Base-by-base conservation (phyloP, 2,329 filamentous ascomycete species). In the Fusarium haematococcum region DNA sequence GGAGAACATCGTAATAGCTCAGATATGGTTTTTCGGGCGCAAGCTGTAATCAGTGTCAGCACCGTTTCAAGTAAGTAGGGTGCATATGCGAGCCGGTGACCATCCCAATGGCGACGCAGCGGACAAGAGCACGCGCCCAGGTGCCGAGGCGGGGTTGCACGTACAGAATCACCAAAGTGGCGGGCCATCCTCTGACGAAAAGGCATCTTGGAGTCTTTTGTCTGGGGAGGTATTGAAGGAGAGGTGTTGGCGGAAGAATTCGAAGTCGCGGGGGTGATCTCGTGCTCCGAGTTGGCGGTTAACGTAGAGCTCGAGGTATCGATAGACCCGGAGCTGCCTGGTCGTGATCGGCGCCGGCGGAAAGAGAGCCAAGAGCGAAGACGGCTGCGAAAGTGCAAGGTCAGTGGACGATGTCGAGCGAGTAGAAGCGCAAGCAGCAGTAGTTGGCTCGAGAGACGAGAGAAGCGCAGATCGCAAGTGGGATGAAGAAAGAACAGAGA, bases 161-260 rank as follows among this genome's bases (percentile, higher is more conserved):
- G 78, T 83, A 86, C 84, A 73, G 85, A 83, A 75, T 87, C 85
- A 78, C 85, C 85, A 70, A 87, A 85, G 60, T 85, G 85, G 79
- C 85, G 85, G 62, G 85, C 85, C 80, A 87, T 83, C 64, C 82
- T 81, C 74, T 84, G 80, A 63, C 83, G 79, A 68, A 84, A 83
- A 25, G 83, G 81, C 83, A 84, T 84, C 67, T 74, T 82, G 58
- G 64, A 63, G 56, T 74, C 71, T 61, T 75, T 72, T 43, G 72
- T 64, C 45, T 73, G 70, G 61, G 61, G 63, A 48, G 59, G 57
- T 41, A 57, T 71, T 23, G 68, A 68, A 30, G 64, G 61, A 25
- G 73, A 74, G 2, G 62, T 25, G 30, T 75, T 73, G 25, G 52
- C 35, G n/a, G 73, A 70, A 23, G 61, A 57, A 27, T 70, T 64